Evolutionary conservation across 2,329 filamentous ascomycete species (phyloP), one percentile per base, ranked within the genome.

Genomic region (Verticillium nubilum): DNA sequence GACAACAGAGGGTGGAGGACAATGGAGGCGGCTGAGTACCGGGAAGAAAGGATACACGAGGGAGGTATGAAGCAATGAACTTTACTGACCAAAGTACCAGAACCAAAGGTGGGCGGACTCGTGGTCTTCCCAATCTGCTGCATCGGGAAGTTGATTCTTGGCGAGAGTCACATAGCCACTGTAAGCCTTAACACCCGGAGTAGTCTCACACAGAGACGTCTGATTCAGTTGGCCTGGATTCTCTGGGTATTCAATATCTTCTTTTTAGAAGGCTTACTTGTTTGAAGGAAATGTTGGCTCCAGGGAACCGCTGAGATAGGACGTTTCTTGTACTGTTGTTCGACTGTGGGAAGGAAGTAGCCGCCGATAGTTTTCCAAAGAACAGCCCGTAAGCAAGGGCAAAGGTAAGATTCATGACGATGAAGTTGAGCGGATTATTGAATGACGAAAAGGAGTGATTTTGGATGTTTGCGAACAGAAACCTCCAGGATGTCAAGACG

Each of bases 151-250:
- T 1, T 75, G 70, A n/a, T 73, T 73, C 1, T 76, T 73, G 5
- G 81, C 78, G 15, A 86, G 74, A 68, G 81, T 78, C 3, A 86
- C 77, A 63, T 86, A 86, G 29, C 84, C 83, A 0, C 80, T 76
- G 66, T 81, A 86, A 42, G 78, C 80, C 63, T 76, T 79, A 29
- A 86, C 82, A 3, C 79, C 78, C 9, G 77, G 73, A 0, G 81
- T 85, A 1, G 81, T 84, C 67, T 86, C 83, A 66, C 84, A 86
- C 10, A 86, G 77, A 5, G 3, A 70, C 53, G 31, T 60, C 63
- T 64, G 12, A 17, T n/a, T 3, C 2, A 5, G 25, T 50, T 15
- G 19, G 27, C n/a, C 10, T 28, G 28, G 31, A 10, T 29, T 19
- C 25, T 9, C n/a, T 33, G 2, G n/a, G 1, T 5, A 19, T 5